These are phyloP conservation scores for Alliaria petiolata DNA, from an alignment of 345 rosid genomes.

Conservation along the genomic window DNA sequence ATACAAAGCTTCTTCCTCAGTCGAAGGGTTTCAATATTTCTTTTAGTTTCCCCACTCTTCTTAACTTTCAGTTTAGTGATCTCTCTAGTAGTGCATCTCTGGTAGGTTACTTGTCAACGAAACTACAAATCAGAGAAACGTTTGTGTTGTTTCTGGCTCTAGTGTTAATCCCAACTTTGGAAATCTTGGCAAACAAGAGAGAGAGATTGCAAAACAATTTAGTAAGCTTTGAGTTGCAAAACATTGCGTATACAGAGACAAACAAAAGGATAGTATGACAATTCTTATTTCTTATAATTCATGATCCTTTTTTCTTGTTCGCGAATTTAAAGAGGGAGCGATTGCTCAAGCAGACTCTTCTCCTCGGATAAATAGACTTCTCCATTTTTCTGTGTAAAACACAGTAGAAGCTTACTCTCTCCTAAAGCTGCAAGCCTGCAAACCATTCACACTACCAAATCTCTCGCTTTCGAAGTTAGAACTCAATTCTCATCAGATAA, in stretches of 20 bases:
- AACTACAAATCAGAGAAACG: constrained; percentile 7
- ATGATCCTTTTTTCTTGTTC: neutral
- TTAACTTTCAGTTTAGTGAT: constrained; percentile 9
- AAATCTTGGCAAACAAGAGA: too few relatives aligned
- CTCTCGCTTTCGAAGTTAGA: too few relatives aligned
- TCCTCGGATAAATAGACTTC: too few relatives aligned
- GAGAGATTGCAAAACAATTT: too few relatives aligned
- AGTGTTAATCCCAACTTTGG: neutral
- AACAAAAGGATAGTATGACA: neutral
- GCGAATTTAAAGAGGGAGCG: too few relatives aligned
- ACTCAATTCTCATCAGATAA: too few relatives aligned
- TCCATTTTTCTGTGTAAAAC: too few relatives aligned
- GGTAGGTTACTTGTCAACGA: constrained; percentile 15
- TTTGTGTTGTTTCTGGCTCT: neutral
- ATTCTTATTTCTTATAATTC: neutral
- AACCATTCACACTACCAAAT: too few relatives aligned
- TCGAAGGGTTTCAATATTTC: neutral
- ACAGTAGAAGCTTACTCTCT: too few relatives aligned
- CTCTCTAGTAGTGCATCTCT: neutral
- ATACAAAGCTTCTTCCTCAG: neutral
- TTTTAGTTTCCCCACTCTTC: neutral
- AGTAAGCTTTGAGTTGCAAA: too few relatives aligned
- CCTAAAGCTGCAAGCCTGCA: too few relatives aligned
- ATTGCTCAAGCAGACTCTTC: too few relatives aligned
- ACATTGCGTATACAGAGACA: neutral